Evolutionary conservation across 257 asterid species (phyloP).

Genomic region (Capsicum baccatum): DNA sequence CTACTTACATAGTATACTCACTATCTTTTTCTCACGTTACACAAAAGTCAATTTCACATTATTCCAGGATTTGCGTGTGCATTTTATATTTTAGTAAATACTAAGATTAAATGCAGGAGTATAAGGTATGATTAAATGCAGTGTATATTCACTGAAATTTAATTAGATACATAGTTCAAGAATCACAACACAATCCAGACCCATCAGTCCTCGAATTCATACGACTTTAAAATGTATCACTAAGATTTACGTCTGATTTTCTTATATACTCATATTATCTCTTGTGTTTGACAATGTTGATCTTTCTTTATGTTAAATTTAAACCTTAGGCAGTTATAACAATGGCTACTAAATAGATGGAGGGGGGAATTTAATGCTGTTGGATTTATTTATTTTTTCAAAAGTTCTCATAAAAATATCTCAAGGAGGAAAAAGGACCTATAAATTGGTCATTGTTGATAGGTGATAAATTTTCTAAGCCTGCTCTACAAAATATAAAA

Average conservation of each 20-base stretch:
- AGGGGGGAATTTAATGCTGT: no score
- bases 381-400: no score
- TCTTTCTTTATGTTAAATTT: no score
- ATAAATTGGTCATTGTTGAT: neutral
- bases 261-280: no score
- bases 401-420: neutral
- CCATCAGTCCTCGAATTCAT: no score
- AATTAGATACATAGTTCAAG: neutral
- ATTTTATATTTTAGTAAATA: neutral
- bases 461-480: neutral
- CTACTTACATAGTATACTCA: no score
- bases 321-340: neutral
- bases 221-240: neutral
- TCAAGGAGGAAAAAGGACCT: neutral
- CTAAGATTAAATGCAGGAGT: no score
- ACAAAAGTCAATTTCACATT: conserved; percentile 2
- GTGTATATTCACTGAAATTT: neutral
- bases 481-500: neutral
- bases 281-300: neutral
- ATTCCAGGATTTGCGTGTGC: neutral
- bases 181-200: neutral
- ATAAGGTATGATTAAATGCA: neutral
- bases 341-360: no score
- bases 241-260: no score
- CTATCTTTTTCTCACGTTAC: neutral